Conservation (phyloP, 2,329 filamentous ascomycete genomes). For the Colletotrichum liriopes region DNA sequence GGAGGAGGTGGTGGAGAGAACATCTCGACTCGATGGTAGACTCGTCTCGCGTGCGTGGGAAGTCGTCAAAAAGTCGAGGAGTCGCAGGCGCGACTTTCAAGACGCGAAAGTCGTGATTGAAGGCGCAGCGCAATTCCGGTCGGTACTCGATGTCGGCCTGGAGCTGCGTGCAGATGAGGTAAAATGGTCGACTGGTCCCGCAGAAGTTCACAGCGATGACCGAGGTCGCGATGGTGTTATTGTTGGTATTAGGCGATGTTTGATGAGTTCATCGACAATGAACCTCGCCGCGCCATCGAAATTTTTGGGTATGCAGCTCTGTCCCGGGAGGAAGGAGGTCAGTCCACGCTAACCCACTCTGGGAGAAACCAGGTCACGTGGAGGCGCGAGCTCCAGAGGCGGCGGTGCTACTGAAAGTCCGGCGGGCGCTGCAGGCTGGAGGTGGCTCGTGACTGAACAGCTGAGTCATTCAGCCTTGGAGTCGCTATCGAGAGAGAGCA, state of each 20-base stretch:
- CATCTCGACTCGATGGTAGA: constrained; percentile 56
- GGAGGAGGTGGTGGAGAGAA: constrained; percentile 71
- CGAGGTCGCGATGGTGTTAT: constrained; percentile 19
- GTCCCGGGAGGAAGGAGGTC: neutral
- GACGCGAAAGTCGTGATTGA: constrained; percentile 37
- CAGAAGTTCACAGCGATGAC: constrained; percentile 46
- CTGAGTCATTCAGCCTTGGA: neutral
- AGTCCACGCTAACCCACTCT: constrained; percentile 21
- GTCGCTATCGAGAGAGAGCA: neutral
- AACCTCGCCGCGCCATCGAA: constrained; percentile 40
- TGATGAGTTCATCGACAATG: constrained; percentile 38
- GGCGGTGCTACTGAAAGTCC: constrained; percentile 21
- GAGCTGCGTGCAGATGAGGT: constrained; percentile 18
- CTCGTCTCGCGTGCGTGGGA: constrained; percentile 32
- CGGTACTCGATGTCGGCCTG: constrained; percentile 22
- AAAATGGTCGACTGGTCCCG: constrained; percentile 39
- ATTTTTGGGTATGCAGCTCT: constrained; percentile 41
- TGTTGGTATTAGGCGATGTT: constrained; percentile 32
- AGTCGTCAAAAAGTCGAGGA: constrained; percentile 38
- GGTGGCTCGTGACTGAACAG: neutral
- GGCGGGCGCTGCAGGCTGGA: neutral
- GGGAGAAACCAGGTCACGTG: constrained; percentile 7
- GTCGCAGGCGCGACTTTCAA: constrained; percentile 43
- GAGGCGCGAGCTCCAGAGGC: constrained; percentile 18
- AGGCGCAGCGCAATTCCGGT: constrained; percentile 38